phyloP scores from a whole-genome alignment of 169 alveolate species.

The Cryptosporidium muris region DNA sequence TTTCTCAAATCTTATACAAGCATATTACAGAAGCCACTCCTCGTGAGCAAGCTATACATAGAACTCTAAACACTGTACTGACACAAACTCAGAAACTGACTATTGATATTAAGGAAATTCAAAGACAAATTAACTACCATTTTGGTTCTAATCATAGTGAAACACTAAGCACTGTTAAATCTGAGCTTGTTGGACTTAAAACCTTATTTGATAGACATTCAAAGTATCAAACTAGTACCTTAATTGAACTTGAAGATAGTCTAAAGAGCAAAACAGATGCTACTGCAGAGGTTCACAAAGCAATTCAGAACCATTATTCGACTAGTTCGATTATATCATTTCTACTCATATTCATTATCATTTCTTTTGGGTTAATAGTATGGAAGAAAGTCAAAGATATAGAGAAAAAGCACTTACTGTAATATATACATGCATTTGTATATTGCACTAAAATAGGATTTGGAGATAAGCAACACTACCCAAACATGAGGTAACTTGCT shows the following conservation, averaged over 20 bases:
- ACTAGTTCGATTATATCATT: slow-evolving; percentile 72
- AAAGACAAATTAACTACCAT: slow-evolving; percentile 31
- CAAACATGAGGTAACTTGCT: too few species aligned
- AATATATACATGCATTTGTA: background rate
- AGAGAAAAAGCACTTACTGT: slow-evolving; percentile 78
- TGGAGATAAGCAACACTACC: too few species aligned
- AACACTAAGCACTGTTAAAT: slow-evolving; percentile 55
- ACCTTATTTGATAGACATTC: slow-evolving; percentile 71
- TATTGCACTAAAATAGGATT: too few species aligned
- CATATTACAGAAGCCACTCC: slow-evolving; percentile 75
- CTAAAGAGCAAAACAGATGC: slow-evolving; percentile 55
- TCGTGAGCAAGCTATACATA: slow-evolving; percentile 75
- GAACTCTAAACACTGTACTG: slow-evolving; percentile 71
- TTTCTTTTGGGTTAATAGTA: slow-evolving; percentile 73
- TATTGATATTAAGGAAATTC: slow-evolving; percentile 72
- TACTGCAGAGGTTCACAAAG: slow-evolving; percentile 70
- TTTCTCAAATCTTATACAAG: slow-evolving; percentile 72
- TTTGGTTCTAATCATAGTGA: slow-evolving; percentile 65
- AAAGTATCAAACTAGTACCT: slow-evolving; percentile 73
- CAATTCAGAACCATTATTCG: slow-evolving; percentile 72
- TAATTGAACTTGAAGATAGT: slow-evolving; percentile 64
- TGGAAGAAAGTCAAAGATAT: slow-evolving; percentile 78
- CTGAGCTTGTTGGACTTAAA: slow-evolving; percentile 60
- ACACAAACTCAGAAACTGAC: slow-evolving; percentile 70
- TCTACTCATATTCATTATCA: slow-evolving; percentile 69